phyloP scores from a whole-genome alignment of 371 early-diverging fungal species.

The Lichtheimia ornata region DNA sequence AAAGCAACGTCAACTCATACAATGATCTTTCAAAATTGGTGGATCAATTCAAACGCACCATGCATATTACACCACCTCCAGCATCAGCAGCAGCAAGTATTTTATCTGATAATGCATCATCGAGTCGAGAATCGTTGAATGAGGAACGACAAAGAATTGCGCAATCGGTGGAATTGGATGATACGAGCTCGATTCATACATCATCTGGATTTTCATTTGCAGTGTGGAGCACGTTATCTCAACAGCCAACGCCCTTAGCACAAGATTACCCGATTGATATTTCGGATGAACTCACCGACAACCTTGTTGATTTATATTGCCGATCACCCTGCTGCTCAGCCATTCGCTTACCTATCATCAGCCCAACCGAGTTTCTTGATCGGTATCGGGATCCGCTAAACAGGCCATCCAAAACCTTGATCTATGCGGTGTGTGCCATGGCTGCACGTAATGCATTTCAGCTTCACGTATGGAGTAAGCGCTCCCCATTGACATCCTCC shows the following conservation, averaged over 20 bases:
- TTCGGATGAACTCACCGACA: slow-evolving; percentile 45
- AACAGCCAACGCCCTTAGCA: slow-evolving; percentile 30
- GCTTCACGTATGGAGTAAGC: slow-evolving; percentile 44
- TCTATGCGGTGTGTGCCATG: slow-evolving; percentile 47
- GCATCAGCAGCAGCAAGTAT: background rate
- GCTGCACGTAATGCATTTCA: slow-evolving; percentile 53
- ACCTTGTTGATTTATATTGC: slow-evolving; percentile 39
- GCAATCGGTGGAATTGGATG: slow-evolving; percentile 34
- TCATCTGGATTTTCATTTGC: slow-evolving; percentile 44
- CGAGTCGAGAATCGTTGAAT: background rate
- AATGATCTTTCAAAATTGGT: slow-evolving; percentile 46
- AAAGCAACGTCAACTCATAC: slow-evolving; percentile 47
- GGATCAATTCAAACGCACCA: slow-evolving; percentile 44
- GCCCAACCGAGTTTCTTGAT: slow-evolving; percentile 31
- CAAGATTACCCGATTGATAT: slow-evolving; percentile 47
- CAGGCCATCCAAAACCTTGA: slow-evolving; percentile 31
- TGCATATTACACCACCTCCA: slow-evolving; percentile 33
- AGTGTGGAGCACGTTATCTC: slow-evolving; percentile 39
- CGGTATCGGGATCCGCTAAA: slow-evolving; percentile 32
- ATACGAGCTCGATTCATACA: slow-evolving; percentile 41
- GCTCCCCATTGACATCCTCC: slow-evolving; percentile 30
- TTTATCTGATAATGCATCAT: background rate
- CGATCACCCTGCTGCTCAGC: slow-evolving; percentile 50
- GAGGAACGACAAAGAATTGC: slow-evolving; percentile 18
- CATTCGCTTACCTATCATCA: slow-evolving; percentile 40